These are phyloP conservation scores for Saturnispora sekii DNA, from an alignment of 805 yeast genomes.

Conservation along the genomic window DNA sequence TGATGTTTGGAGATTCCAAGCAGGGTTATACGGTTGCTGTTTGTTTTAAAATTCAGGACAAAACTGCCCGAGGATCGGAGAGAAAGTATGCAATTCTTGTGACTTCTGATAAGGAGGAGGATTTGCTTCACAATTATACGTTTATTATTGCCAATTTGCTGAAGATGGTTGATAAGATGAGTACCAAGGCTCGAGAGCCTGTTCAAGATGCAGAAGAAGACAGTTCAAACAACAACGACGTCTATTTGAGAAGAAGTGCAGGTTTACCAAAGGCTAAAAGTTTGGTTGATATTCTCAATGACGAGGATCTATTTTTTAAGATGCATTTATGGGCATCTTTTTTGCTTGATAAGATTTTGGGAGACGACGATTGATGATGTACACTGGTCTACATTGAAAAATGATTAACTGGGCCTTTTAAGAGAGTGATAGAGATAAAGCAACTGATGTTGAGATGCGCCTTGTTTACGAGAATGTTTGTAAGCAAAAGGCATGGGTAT, in stretches of 20 bases:
- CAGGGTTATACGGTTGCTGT: constrained; percentile 52
- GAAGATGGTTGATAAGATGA: constrained; percentile 33
- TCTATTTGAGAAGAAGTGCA: constrained; percentile 47
- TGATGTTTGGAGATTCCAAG: constrained; percentile 52
- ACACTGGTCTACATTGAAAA: no score
- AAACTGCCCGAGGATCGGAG: constrained; percentile 65
- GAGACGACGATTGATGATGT: neutral
- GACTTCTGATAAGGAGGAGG: constrained; percentile 44
- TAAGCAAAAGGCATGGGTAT: no score
- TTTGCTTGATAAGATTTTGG: constrained; percentile 28
- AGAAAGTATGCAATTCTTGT: constrained; percentile 55
- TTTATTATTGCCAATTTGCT: constrained; percentile 33
- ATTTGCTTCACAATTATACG: constrained; percentile 46
- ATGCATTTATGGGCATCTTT: constrained; percentile 58
- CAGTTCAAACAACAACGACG: constrained; percentile 33
- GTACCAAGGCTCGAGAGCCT: constrained; percentile 17
- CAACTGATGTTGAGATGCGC: no score
- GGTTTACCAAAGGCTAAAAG: constrained; percentile 43
- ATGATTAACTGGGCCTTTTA: no score
- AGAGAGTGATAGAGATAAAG: no score
- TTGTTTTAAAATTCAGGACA: constrained; percentile 53
- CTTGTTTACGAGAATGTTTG: no score
- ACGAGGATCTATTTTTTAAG: constrained; percentile 43
- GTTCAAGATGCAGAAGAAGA: constrained; percentile 17
- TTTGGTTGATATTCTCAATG: constrained; percentile 44